Base-by-base conservation (phyloP, 2,329 filamentous ascomycete species). In the Colletotrichum horii region DNA sequence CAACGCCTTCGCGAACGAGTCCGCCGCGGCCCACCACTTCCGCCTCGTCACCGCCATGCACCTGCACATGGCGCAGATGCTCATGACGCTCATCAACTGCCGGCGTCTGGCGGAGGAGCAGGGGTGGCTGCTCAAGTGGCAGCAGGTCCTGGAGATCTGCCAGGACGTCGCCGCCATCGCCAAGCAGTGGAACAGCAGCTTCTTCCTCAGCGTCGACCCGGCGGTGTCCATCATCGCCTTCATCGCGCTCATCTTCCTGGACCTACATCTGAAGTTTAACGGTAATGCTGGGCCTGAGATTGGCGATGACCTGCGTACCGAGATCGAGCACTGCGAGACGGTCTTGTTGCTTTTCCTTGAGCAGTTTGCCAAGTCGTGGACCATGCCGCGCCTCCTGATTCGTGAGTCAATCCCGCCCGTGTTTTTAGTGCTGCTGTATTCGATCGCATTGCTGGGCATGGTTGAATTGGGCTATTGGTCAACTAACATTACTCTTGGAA, bases 341-440 rank as follows among this genome's bases (percentile, higher is more conserved):
- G 73, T 78, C 2, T 48, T 78, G 16, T 52, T 76, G 22, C 19
- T 71, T 24, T 71, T 66, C 16, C 65, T 78, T 4, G 76, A 77
- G 28, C 76, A 77, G 60, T 78, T 77, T 32, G 69, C 77, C 14
- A 60, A 67, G 30, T 38, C 55, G 24, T 78, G 77, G 76, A 78
- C 76, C 4, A 58, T 76, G 22, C 62, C 76, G 16, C 70, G 68
- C 52, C 72, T 78, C 15, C 70, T 77, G 19, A 77, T 74, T 24
- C 71, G 77, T 78, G 62, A 71, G 77, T 70, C 73, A 2, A 48
- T 1, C 24, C 22, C 26, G 11, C 8, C 5, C 24, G 16, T 19
- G 4, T 58, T 4, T 58, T 6, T 2, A 16, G 16, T 6, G 1
- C 1, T 19, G 52, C 24, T 2, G 22, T 11, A 9, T 58, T 4